A percentile compares a stretch with the other conserved stretches of the same genome.
phyloP scores from a whole-genome alignment of 2,329 filamentous ascomycete species.

The Colletotrichum truncatum region DNA sequence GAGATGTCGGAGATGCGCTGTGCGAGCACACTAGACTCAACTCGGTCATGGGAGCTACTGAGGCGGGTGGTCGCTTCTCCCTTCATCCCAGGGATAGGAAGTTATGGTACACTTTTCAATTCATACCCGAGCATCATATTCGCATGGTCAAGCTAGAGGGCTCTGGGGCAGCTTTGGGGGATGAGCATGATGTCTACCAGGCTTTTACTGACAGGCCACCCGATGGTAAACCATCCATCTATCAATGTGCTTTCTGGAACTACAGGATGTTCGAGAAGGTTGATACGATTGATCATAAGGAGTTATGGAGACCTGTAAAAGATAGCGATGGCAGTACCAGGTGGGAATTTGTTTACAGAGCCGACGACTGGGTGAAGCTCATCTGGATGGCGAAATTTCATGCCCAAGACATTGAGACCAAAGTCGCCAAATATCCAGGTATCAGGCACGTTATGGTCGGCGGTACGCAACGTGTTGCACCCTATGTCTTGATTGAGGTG shows the following conservation, averaged over 20 bases:
- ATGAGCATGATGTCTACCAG: neutral
- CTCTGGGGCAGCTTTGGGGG: neutral
- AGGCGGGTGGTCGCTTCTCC: conserved; percentile 16
- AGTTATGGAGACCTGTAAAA: neutral
- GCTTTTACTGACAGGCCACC: neutral
- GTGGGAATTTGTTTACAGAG: neutral
- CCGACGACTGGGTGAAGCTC: neutral
- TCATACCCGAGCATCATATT: neutral
- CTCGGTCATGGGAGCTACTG: neutral
- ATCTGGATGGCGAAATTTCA: neutral
- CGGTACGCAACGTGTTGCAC: neutral
- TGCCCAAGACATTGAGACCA: neutral
- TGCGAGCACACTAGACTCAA: neutral
- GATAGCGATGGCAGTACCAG: neutral
- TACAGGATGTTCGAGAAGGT: neutral
- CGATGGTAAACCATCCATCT: neutral
- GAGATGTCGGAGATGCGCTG: neutral
- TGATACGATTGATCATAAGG: neutral
- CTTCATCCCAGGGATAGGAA: neutral
- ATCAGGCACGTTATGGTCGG: neutral
- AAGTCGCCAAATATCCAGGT: neutral
- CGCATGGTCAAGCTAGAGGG: neutral
- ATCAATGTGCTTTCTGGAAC: neutral
- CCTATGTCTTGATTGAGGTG: neutral
- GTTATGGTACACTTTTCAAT: neutral